Evolutionary conservation across 2,329 filamentous ascomycete genomes (phyloP).

Genomic region (Thelonectria rubi): DNA sequence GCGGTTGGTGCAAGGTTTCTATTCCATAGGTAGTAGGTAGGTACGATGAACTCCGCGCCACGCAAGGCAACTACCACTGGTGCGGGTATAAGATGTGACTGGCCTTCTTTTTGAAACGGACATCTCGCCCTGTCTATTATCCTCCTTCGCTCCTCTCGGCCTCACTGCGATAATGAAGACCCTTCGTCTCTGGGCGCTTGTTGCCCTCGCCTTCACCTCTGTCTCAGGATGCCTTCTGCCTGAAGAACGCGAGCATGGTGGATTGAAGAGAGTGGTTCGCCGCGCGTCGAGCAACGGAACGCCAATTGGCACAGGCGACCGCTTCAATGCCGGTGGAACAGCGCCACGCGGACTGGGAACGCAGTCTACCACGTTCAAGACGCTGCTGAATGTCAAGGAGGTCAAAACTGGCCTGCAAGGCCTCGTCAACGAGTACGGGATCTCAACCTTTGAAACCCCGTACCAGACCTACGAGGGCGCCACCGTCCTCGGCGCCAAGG

Average conservation of each 20-base stretch:
- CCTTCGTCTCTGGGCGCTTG: conserved; percentile 9
- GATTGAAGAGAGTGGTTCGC: conserved; percentile 19
- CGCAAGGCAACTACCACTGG: not conserved
- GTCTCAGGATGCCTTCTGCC: conserved; percentile 23
- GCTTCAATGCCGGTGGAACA: conserved; percentile 20
- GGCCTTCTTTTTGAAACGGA: not conserved
- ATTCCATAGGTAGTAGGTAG: not conserved
- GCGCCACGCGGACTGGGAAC: conserved; percentile 45
- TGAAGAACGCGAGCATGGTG: conserved; percentile 15
- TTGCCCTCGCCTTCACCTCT: conserved; percentile 2
- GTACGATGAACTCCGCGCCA: not conserved
- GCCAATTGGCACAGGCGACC: conserved; percentile 22
- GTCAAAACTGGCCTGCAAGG: conserved; percentile 24
- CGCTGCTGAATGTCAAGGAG: conserved; percentile 24
- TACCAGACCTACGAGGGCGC: conserved; percentile 54
- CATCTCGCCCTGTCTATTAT: not conserved
- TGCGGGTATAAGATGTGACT: not conserved
- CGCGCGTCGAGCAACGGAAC: conserved; percentile 22
- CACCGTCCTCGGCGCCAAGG: conserved; percentile 51
- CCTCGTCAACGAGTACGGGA: conserved; percentile 18
- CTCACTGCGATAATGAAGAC: conserved; percentile 14
- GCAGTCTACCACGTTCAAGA: conserved; percentile 64
- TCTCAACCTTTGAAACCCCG: conserved; percentile 48
- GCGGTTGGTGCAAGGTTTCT: not conserved
- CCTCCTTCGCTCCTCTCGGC: not conserved